phyloP scores from a whole-genome alignment of 768 basidiomycete species.

The Pisolithus sp. region DNA sequence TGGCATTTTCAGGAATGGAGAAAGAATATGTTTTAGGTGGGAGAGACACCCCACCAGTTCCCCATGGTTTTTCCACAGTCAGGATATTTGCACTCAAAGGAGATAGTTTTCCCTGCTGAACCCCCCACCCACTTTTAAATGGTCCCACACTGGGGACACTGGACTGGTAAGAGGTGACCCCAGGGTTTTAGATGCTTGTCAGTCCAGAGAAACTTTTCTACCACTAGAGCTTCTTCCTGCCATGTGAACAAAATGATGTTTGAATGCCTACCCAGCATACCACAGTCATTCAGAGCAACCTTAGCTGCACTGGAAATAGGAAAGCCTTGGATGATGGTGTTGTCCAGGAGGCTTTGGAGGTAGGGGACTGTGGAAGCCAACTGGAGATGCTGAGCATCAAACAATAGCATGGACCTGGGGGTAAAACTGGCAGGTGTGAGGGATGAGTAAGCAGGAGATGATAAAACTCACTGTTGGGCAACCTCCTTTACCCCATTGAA shows the following conservation, averaged over 20 bases:
- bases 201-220: too few species aligned
- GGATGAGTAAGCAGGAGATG: neutral
- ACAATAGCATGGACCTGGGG: neutral
- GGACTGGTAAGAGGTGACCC: neutral
- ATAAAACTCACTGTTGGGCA: too few species aligned
- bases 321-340: neutral
- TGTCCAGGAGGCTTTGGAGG: neutral
- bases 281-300: neutral
- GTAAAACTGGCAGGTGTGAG: neutral
- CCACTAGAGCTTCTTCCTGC: too few species aligned
- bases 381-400: neutral
- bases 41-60: neutral
- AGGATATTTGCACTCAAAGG: too few species aligned
- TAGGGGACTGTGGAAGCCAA: neutral
- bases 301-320: neutral
- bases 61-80: too few species aligned
- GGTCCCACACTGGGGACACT: neutral
- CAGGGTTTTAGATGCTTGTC: too few species aligned
- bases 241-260: too few species aligned
- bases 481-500: neutral
- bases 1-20: neutral
- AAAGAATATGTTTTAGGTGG: neutral
- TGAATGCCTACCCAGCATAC: neutral
- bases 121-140: neutral
- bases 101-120: neutral